phyloP scores from a whole-genome alignment of 768 basidiomycete species.

The Phylloporus sp. region DNA sequence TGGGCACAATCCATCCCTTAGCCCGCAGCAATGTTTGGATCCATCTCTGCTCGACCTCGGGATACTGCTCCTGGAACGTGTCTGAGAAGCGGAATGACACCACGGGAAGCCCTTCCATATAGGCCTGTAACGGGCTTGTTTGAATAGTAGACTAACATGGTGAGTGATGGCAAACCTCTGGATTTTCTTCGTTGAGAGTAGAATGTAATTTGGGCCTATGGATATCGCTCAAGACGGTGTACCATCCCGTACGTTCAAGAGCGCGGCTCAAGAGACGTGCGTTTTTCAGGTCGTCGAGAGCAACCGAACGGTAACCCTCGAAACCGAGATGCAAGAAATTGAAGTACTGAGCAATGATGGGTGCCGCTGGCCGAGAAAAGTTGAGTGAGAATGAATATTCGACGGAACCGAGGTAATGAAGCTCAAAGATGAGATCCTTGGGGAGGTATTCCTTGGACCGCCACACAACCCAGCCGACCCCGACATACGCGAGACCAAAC shows the following conservation, averaged over 20 bases:
- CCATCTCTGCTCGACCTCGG: constrained; percentile 54
- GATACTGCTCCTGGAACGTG: constrained; percentile 45
- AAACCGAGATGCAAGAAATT: constrained; percentile 60
- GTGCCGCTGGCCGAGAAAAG: constrained; percentile 57
- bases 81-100: constrained; percentile 55
- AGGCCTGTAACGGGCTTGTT: constrained; percentile 27
- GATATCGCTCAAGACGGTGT: constrained; percentile 49
- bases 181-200: constrained; percentile 44
- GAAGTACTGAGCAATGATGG: constrained; percentile 59
- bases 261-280: constrained; percentile 63
- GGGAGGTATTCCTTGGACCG: constrained; percentile 51
- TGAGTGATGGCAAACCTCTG: constrained; percentile 43
- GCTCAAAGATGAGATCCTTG: constrained; percentile 65
- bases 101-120: constrained; percentile 48
- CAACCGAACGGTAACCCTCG: constrained; percentile 45
- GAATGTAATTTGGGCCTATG: constrained; percentile 37
- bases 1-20: constrained; percentile 56
- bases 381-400: constrained; percentile 76
- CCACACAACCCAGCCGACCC: constrained; percentile 66
- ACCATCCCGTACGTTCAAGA: constrained; percentile 52
- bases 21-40: constrained; percentile 46
- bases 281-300: constrained; percentile 49
- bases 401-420: constrained; percentile 46
- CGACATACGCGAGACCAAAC: constrained; percentile 52
- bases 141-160: not conserved